Conservation (phyloP, 2,329 filamentous ascomycete genomes). For the Fusarium aywerte region DNA sequence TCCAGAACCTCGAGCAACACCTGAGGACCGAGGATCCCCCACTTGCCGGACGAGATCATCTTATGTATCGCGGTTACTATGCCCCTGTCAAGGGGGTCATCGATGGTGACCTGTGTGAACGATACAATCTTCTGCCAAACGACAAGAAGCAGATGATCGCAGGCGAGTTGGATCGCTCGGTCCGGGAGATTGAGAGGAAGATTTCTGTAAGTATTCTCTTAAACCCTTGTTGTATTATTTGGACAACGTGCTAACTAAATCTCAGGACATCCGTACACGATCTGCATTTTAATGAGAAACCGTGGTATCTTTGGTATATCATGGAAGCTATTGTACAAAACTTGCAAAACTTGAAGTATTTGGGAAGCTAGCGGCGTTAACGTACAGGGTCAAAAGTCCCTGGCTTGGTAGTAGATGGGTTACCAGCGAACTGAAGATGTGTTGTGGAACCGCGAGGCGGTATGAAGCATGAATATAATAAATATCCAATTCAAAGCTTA, state of each 20-base stretch:
- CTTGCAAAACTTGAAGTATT: conserved; percentile 42
- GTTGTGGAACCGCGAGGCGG: conserved; percentile 38
- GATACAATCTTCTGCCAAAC: conserved; percentile 82
- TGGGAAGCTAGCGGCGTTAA: conserved; percentile 48
- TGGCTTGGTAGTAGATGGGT: conserved; percentile 43
- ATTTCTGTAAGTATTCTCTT: conserved; percentile 70
- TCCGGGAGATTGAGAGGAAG: conserved; percentile 95
- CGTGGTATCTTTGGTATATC: conserved; percentile 42
- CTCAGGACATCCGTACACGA: conserved; percentile 67
- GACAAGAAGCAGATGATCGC: conserved; percentile 97
- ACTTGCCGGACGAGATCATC: conserved; percentile 89
- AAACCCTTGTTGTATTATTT: neutral
- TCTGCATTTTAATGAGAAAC: conserved; percentile 63
- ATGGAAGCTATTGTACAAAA: conserved; percentile 45
- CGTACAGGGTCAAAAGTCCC: conserved; percentile 43
- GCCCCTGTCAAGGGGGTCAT: conserved; percentile 96
- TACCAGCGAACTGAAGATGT: conserved; percentile 42
- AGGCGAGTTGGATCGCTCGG: conserved; percentile 87
- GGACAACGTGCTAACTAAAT: conserved; percentile 39
- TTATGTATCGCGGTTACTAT: conserved; percentile 96
- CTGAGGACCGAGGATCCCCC: conserved; percentile 88
- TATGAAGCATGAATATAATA: conserved; percentile 49
- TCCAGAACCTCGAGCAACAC: conserved; percentile 91
- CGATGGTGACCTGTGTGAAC: conserved; percentile 95
- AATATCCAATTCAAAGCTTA: conserved; percentile 38